Evolutionary conservation across 257 asterid genomes (phyloP).

Genomic region (Penstemon davidsonii): DNA sequence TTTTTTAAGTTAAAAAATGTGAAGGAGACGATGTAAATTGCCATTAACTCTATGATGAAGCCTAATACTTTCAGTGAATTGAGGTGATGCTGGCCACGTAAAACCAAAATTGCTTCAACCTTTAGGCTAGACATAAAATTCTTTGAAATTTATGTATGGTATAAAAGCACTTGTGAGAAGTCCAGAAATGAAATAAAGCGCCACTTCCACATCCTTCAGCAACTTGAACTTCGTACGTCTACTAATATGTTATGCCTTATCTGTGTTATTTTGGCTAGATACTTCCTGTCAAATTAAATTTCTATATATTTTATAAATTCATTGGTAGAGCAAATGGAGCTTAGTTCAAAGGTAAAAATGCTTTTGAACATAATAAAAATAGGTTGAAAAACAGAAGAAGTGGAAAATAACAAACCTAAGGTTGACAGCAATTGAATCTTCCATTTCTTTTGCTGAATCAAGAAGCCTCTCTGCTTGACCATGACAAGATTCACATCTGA

Average conservation of each 20-base stretch:
- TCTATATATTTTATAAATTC: neutral
- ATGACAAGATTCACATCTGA: slow-evolving; percentile 96
- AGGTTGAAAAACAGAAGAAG: neutral
- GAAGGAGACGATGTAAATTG: too few species aligned
- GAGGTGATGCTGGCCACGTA: neutral
- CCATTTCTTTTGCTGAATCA: slow-evolving; percentile 99
- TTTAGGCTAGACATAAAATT: neutral
- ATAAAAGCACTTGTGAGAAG: neutral
- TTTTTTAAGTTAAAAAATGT: too few species aligned
- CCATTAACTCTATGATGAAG: neutral
- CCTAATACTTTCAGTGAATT: neutral
- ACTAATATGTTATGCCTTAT: too few species aligned
- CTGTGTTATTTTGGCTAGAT: too few species aligned
- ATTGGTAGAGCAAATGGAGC: neutral
- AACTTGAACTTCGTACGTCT: neutral
- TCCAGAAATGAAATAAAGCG: neutral
- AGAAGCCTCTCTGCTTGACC: slow-evolving; percentile 99
- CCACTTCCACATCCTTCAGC: neutral
- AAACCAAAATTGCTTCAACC: neutral
- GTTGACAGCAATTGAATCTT: slow-evolving; percentile 97
- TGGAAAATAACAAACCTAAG: slow-evolving; percentile 61
- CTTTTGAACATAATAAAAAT: slow-evolving; percentile 6
- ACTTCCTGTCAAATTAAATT: neutral
- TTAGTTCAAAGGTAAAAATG: neutral
- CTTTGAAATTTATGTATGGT: neutral